Conservation (phyloP, 1,139 yeast genomes). For the Candida sanyaensis region DNA sequence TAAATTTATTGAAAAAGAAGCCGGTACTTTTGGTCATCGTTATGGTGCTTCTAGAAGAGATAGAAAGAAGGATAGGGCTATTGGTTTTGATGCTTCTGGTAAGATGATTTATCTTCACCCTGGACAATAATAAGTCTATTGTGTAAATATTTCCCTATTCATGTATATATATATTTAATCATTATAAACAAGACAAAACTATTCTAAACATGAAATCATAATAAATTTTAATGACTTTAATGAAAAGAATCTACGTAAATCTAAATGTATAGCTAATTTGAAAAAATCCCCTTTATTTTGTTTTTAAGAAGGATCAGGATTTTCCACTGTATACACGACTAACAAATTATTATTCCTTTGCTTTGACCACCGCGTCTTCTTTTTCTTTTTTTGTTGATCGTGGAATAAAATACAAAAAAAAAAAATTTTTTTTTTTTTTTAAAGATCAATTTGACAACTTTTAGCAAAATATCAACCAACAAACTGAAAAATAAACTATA, state of each 20-base stretch:
- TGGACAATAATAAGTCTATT: slow-evolving; percentile 4
- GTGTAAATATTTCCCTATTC: slow-evolving; percentile 4
- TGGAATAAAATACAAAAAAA: neutral
- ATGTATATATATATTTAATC: neutral
- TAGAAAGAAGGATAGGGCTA: slow-evolving; percentile 79
- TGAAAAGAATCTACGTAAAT: too few species aligned
- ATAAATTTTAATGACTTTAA: too few species aligned
- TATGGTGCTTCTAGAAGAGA: slow-evolving; percentile 93
- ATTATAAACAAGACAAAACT: neutral
- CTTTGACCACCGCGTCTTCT: slow-evolving; percentile 3
- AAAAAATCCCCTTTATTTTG: too few species aligned
- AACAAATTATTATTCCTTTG: neutral
- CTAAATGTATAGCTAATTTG: too few species aligned
- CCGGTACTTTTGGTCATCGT: slow-evolving; percentile 86
- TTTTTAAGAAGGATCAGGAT: neutral
- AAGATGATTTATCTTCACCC: slow-evolving; percentile 44
- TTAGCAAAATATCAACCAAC: neutral
- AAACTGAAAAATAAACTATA: too few species aligned
- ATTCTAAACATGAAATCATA: too few species aligned
- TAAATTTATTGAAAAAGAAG: slow-evolving; percentile 73
- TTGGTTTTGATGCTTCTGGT: slow-evolving; percentile 76
- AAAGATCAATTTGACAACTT: too few species aligned
- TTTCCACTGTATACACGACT: neutral
- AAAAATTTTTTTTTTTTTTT: neutral
- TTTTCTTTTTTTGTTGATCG: neutral